These are phyloP conservation scores for Artemisia argyi DNA, from an alignment of 129 eudicot species.

Conservation along the genomic window DNA sequence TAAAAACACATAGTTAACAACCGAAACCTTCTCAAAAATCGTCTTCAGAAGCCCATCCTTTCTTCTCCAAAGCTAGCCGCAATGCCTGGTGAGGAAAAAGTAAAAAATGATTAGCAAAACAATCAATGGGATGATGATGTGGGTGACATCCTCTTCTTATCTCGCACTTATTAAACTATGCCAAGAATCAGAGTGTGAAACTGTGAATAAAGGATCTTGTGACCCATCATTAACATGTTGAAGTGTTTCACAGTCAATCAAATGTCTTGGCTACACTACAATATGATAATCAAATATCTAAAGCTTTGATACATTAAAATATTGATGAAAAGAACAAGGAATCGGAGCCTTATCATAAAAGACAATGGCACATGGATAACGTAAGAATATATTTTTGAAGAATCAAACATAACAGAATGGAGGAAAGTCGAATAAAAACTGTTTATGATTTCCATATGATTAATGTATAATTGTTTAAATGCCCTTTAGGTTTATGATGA, in stretches of 20 bases:
- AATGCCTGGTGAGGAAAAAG: conserved; percentile 45
- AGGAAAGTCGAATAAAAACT: too few relatives aligned
- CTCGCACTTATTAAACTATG: not conserved
- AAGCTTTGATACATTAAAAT: not conserved
- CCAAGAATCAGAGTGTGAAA: not conserved
- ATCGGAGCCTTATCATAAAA: too few relatives aligned
- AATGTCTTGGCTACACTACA: too few relatives aligned
- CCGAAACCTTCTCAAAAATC: conserved; percentile 35
- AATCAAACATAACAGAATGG: too few relatives aligned
- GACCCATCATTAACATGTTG: not conserved
- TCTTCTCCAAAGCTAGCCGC: conserved; percentile 74
- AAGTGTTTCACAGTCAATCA: not conserved
- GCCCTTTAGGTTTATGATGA: not conserved
- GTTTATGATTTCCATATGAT: too few relatives aligned
- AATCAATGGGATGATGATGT: not conserved
- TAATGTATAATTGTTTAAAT: not conserved
- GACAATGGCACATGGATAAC: too few relatives aligned
- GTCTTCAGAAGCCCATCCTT: conserved; percentile 86
- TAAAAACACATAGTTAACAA: conserved; percentile 10
- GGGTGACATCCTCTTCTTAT: not conserved
- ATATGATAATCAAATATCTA: not conserved
- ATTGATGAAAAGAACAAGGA: not conserved
- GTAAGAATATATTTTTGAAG: too few relatives aligned
- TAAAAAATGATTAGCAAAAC: not conserved
- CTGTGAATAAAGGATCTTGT: not conserved